These are phyloP conservation scores for Seminavis robusta DNA, from an alignment of 108 stramenopile genomes.

Conservation along the genomic window DNA sequence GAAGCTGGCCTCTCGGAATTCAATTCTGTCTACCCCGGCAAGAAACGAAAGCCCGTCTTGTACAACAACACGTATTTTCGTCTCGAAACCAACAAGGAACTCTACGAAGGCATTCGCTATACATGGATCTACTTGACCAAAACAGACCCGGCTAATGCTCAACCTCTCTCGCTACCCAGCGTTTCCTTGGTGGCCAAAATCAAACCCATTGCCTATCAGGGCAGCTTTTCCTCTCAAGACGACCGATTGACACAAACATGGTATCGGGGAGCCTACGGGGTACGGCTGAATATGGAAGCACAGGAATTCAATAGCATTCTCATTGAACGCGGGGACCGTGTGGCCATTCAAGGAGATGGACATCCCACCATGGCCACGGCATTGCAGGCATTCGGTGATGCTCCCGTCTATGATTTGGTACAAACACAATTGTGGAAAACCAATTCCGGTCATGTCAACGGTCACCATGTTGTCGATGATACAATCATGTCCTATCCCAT, in stretches of 20 bases:
- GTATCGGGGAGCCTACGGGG: constrained; percentile 45
- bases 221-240: constrained; percentile 24
- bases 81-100: constrained; percentile 35
- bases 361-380: constrained; percentile 39
- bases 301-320: constrained; percentile 31
- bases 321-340: constrained; percentile 49
- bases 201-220: constrained; percentile 30
- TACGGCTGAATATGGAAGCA: constrained; percentile 38
- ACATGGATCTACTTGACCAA: constrained; percentile 20
- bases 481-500: constrained; percentile 37
- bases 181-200: constrained; percentile 30
- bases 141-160: background rate
- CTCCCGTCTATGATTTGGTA: constrained; percentile 2
- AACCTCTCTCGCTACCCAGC: constrained; percentile 3
- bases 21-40: constrained; percentile 30
- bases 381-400: constrained; percentile 25
- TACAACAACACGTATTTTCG: constrained; percentile 31
- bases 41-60: constrained; percentile 12
- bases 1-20: constrained; percentile 30
- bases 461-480: constrained; percentile 37
- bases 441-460: constrained; percentile 24
- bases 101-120: constrained; percentile 42
- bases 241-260: constrained; percentile 15
- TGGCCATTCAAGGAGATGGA: constrained; percentile 43
- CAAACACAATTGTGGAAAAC: constrained; percentile 13